Evolutionary conservation across 176 grass and related monocot species (phyloP), one percentile per base, ranked within the genome.

Genomic region (Oryza glaberrima): DNA sequence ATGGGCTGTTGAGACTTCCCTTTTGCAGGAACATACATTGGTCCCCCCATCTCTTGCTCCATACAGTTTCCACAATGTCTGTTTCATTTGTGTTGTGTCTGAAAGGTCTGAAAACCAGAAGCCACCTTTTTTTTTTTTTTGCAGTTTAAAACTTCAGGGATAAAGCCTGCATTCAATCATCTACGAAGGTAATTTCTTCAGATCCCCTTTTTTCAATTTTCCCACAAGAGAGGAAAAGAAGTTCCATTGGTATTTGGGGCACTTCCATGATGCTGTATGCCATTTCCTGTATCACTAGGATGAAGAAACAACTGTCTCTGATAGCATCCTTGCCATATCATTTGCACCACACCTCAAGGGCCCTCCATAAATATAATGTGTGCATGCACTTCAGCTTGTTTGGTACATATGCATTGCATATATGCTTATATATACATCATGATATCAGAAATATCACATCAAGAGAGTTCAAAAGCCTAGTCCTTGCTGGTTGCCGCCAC

Each of bases 1-100:
- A 54, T 70, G 46, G 45, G 79, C 47, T 81, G 79, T 81, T 70
- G 79, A 81, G 35, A 81, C 79, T 80, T 80, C 69, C 34, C 60
- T 72, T 22, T 82, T 60, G 67, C 49, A 72, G 78, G 51, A 54
- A 70, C 67, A 61, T 44, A n/a, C 16, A 58, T 32, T 45, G 80
- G 80, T 81, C 65, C 77, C 63, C 35, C 76, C 56, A 26, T 9
- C 19, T 54, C 79, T 52, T 30, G 69, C 80, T 82, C 14, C 51
- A 61, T 61, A 13, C 51, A 63, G 52, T 63, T 72, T 22, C n/a
- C n/a, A 44, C 16, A 44, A 12, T 72, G 32, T 58, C 32, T 11
- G 20, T 28, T 82, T 72, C 13, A 4, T 82, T 43, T 41, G 13
- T 70, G n/a, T 3, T 61, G 35, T 72, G 72, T 20, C 80, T 46